phyloP scores from a whole-genome alignment of 2,329 filamentous ascomycete species.

The Sclerotinia glacialis region DNA sequence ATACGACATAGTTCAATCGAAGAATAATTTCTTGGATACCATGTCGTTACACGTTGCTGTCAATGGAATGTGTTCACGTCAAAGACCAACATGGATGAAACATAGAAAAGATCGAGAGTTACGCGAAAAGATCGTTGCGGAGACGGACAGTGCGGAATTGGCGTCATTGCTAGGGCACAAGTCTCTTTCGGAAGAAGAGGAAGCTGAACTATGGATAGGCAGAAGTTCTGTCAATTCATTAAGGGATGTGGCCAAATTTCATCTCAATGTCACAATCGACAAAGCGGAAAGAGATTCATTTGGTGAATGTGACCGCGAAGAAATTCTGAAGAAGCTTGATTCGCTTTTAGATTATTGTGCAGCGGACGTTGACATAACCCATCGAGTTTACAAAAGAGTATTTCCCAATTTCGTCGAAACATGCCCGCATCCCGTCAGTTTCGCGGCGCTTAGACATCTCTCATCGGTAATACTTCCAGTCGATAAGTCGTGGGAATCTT shows the following conservation, averaged over 20 bases:
- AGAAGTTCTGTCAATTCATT: conserved; percentile 93
- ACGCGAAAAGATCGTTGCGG: conserved; percentile 71
- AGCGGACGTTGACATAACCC: conserved; percentile 88
- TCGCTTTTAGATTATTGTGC: conserved; percentile 91
- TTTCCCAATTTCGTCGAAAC: conserved; percentile 85
- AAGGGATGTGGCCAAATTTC: conserved; percentile 93
- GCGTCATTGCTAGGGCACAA: conserved; percentile 66
- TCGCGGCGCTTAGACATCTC: conserved; percentile 89
- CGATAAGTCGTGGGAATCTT: conserved; percentile 81
- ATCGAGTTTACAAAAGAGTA: conserved; percentile 89
- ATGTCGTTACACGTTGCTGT: conserved; percentile 98
- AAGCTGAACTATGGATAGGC: conserved; percentile 85
- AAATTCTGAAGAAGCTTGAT: conserved; percentile 69
- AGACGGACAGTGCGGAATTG: conserved; percentile 69
- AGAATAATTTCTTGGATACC: conserved; percentile 88
- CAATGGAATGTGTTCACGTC: conserved; percentile 97
- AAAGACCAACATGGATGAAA: conserved; percentile 96
- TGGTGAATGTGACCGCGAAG: conserved; percentile 71
- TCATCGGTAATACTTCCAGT: conserved; percentile 90
- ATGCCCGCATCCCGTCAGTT: conserved; percentile 96
- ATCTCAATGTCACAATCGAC: conserved; percentile 87
- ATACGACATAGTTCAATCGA: conserved; percentile 77
- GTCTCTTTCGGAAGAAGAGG: conserved; percentile 74
- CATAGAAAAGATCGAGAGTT: conserved; percentile 87
- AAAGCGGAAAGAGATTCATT: conserved; percentile 86